phyloP scores from a whole-genome alignment of 2,329 filamentous ascomycete genomes.

The Penicillium expansum region DNA sequence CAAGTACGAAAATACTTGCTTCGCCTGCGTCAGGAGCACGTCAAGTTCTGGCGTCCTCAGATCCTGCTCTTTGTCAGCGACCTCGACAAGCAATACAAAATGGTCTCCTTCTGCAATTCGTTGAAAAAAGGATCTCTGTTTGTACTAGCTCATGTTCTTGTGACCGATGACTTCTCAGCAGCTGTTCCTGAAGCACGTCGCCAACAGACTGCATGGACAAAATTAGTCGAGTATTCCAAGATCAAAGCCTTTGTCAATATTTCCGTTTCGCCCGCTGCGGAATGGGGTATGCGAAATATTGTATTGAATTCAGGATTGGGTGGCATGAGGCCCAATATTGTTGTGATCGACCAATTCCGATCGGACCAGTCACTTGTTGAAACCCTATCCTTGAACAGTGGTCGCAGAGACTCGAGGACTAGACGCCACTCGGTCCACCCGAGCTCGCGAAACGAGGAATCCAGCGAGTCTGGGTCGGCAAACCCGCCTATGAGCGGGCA shows the following conservation, averaged over 20 bases:
- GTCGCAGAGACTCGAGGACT: constrained; percentile 24
- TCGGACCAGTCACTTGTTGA: constrained; percentile 57
- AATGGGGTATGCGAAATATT: constrained; percentile 81
- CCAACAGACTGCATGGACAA: constrained; percentile 79
- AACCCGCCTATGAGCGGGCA: constrained; percentile 67
- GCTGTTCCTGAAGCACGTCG: constrained; percentile 77
- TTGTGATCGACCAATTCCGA: constrained; percentile 73
- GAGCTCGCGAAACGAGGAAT: constrained; percentile 11
- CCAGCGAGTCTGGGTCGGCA: constrained; percentile 64
- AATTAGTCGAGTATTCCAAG: constrained; percentile 79
- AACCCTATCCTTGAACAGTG: constrained; percentile 51
- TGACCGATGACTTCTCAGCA: constrained; percentile 74
- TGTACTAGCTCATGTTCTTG: constrained; percentile 82
- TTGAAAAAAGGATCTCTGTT: constrained; percentile 85
- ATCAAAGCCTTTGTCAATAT: constrained; percentile 91
- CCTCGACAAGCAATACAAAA: constrained; percentile 73
- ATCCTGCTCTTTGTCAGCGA: constrained; percentile 82
- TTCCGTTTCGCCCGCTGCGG: constrained; percentile 75
- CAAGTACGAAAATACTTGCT: constrained; percentile 86
- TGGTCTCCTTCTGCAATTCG: constrained; percentile 89
- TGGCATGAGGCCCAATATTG: constrained; percentile 86
- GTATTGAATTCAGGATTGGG: constrained; percentile 78
- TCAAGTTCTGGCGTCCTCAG: constrained; percentile 90
- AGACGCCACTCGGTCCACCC: constrained; percentile 15
- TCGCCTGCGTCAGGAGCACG: constrained; percentile 79